Evolutionary conservation across 306 rosid species (phyloP).

Genomic region (Mucuna pruriens): DNA sequence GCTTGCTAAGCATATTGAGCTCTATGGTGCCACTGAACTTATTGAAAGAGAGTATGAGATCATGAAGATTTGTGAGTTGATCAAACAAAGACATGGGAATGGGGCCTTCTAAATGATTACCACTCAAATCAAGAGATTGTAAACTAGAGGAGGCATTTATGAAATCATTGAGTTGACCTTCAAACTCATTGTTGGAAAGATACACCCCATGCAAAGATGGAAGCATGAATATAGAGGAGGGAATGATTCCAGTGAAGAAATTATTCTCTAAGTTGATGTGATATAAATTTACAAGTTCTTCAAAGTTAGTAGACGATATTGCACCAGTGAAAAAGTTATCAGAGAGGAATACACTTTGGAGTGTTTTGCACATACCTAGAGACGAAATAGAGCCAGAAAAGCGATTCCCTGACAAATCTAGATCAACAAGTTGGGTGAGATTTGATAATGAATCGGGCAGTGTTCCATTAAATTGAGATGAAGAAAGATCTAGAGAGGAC

Average conservation of each 20-base stretch:
- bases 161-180: neutral
- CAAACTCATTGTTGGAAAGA: neutral
- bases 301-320: neutral
- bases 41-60: conserved; percentile 40
- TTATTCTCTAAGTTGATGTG: neutral
- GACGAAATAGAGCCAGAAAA: neutral
- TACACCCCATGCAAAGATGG: neutral
- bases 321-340: neutral
- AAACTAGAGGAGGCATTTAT: neutral
- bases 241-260: neutral
- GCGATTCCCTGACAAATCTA: conserved; percentile 5
- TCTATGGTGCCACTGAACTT: conserved; percentile 36
- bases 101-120: conserved; percentile 34
- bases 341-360: neutral
- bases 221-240: neutral
- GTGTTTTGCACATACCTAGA: neutral
- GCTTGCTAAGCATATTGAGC: neutral
- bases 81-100: conserved; percentile 29
- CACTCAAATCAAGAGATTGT: neutral
- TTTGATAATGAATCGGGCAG: neutral
- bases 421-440: neutral
- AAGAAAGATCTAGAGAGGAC: neutral
- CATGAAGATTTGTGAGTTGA: neutral
- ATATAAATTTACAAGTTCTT: neutral
- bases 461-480: neutral